phyloP scores from a whole-genome alignment of 2,329 filamentous ascomycete species.

The Dendryphion nanum region DNA sequence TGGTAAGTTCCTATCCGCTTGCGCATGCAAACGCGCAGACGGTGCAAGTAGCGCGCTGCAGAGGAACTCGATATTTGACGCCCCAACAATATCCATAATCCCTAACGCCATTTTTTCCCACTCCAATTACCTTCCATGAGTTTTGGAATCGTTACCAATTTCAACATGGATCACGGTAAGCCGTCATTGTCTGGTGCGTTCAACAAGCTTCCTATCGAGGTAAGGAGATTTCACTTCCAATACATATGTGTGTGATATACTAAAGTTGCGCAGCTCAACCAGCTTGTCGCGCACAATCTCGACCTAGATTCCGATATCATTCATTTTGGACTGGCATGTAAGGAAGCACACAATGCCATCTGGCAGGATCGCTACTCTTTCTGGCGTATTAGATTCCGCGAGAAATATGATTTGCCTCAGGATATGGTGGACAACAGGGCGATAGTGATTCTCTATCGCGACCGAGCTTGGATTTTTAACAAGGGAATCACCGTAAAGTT shows the following conservation, averaged over 20 bases:
- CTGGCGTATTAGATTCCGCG: slow-evolving; percentile 48
- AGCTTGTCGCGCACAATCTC: slow-evolving; percentile 34
- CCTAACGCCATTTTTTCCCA: too few relatives aligned
- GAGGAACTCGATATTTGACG: too few relatives aligned
- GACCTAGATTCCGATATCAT: slow-evolving; percentile 45
- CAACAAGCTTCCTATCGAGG: slow-evolving; percentile 34
- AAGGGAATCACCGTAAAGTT: background rate
- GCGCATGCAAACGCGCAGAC: too few relatives aligned
- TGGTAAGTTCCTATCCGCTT: too few relatives aligned
- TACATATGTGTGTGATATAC: too few relatives aligned
- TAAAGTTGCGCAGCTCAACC: too few relatives aligned
- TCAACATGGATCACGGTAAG: too few relatives aligned
- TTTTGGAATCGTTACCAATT: too few relatives aligned
- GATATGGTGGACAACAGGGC: slow-evolving; percentile 23
- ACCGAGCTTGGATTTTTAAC: background rate
- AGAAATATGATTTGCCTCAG: slow-evolving; percentile 39
- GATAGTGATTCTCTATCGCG: slow-evolving; percentile 39
- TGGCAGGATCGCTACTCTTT: slow-evolving; percentile 42
- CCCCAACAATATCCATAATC: too few relatives aligned
- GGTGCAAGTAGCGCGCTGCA: too few relatives aligned
- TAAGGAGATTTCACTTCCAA: too few relatives aligned
- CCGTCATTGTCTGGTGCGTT: slow-evolving; percentile 19
- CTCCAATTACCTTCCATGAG: too few relatives aligned
- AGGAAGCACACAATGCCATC: slow-evolving; percentile 38
- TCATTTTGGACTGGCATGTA: slow-evolving; percentile 43